Evolutionary conservation across 768 basidiomycete species (phyloP).

Genomic region (Tulasnella sp.): DNA sequence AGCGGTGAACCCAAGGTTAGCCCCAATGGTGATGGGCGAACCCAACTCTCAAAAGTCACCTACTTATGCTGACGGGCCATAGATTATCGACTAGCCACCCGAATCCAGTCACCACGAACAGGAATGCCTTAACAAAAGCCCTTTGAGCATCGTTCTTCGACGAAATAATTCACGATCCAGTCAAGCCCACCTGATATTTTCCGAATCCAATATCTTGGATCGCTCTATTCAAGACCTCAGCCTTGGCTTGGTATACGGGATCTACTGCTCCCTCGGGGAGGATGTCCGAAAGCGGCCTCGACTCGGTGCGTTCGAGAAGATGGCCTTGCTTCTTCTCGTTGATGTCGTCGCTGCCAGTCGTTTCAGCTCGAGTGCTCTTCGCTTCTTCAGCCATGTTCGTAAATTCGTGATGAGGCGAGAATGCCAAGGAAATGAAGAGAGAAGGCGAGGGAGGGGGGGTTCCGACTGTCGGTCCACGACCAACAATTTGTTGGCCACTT

Average conservation of each 20-base stretch:
- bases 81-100: conserved; percentile 70
- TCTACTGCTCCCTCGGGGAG: conserved; percentile 36
- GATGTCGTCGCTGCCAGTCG: neutral
- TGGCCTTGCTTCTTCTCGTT: neutral
- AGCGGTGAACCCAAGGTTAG: conserved; percentile 44
- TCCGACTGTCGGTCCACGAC: neutral
- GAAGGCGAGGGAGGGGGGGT: neutral
- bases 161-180: too few species aligned
- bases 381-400: neutral
- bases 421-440: neutral
- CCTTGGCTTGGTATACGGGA: conserved; percentile 53
- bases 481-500: neutral
- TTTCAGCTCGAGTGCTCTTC: neutral
- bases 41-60: conserved; percentile 34
- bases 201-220: conserved; percentile 65
- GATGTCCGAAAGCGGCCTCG: conserved; percentile 18
- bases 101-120: conserved; percentile 63
- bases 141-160: neutral
- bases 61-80: conserved; percentile 50
- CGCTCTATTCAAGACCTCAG: conserved; percentile 49
- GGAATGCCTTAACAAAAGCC: neutral
- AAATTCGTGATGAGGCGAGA: neutral
- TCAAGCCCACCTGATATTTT: conserved; percentile 41
- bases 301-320: neutral
- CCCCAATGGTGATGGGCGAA: conserved; percentile 33